Evolutionary conservation across 75 land plant species (phyloP).

Genomic region (Picea sitchensis): DNA sequence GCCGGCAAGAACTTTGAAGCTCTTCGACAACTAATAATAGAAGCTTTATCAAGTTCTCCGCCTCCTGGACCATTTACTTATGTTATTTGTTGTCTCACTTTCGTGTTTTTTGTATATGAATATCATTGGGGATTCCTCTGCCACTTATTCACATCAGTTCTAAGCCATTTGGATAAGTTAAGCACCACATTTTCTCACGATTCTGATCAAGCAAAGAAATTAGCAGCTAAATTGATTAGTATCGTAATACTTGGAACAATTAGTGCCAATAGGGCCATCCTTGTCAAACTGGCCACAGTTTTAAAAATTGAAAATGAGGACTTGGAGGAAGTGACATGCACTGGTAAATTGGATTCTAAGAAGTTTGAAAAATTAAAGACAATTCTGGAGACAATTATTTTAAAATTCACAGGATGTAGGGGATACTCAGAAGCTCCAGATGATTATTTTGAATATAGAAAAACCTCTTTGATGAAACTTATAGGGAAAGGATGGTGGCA

Average conservation of each 20-base stretch:
- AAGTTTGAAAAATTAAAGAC: constrained; percentile 9
- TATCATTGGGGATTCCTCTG: constrained; percentile 43
- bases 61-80: constrained; percentile 54
- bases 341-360: constrained; percentile 15
- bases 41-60: constrained; percentile 39
- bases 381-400: constrained; percentile 33
- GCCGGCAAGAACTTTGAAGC: constrained; percentile 58
- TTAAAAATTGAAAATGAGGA: constrained; percentile 52
- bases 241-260: constrained; percentile 31
- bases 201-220: constrained; percentile 23
- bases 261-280: constrained; percentile 43
- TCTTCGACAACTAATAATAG: constrained; percentile 50
- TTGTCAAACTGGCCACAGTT: constrained; percentile 49
- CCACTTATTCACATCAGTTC: constrained; percentile 58
- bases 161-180: constrained; percentile 26
- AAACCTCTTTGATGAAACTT: constrained; percentile 65
- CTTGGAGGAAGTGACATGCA: constrained; percentile 21
- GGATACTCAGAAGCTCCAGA: constrained; percentile 67
- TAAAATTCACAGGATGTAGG: constrained; percentile 36
- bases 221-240: constrained; percentile 51
- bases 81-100: constrained; percentile 47
- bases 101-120: constrained; percentile 38
- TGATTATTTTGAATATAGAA: constrained; percentile 49
- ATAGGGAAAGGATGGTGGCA: constrained; percentile 84
- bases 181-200: constrained; percentile 16